A percentile compares a stretch with the other conserved stretches of the same genome.
Evolutionary conservation across 192 early-diverging fungal genomes (phyloP).

Genomic region (Coemansia sp.): DNA sequence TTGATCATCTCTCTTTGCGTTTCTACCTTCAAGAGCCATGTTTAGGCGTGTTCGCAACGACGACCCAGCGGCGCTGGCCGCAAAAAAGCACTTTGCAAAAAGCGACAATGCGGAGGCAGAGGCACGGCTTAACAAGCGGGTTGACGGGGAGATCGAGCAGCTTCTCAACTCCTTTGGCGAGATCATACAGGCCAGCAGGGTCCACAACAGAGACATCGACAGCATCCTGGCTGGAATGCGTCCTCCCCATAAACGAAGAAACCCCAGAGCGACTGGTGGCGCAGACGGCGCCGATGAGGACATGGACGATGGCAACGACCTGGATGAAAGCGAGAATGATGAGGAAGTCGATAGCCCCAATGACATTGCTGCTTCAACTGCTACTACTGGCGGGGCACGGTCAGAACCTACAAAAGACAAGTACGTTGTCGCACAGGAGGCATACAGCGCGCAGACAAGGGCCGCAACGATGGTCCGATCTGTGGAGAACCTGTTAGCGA

Average conservation of each 20-base stretch:
- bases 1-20: neutral
- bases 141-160: constrained; percentile 49
- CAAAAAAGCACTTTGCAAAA: constrained; percentile 38
- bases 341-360: neutral
- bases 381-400: neutral
- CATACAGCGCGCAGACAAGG: constrained; percentile 49
- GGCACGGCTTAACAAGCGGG: constrained; percentile 45
- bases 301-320: neutral
- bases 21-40: constrained; percentile 15
- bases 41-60: constrained; percentile 40
- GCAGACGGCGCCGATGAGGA: constrained; percentile 5
- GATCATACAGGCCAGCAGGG: constrained; percentile 47
- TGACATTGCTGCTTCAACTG: neutral
- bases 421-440: constrained; percentile 46
- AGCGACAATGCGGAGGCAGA: constrained; percentile 29
- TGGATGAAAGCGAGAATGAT: constrained; percentile 3
- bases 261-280: neutral
- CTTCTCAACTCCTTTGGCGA: constrained; percentile 51
- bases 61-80: constrained; percentile 18
- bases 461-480: constrained; percentile 53
- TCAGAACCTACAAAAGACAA: constrained; percentile 48
- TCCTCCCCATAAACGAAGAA: neutral
- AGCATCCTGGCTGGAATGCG: constrained; percentile 9
- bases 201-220: constrained; percentile 30
- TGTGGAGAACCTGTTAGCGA: constrained; percentile 47